These are phyloP conservation scores for Bryoglossum gracile DNA, from an alignment of 495 filamentous ascomycete species.

Conservation along the genomic window DNA sequence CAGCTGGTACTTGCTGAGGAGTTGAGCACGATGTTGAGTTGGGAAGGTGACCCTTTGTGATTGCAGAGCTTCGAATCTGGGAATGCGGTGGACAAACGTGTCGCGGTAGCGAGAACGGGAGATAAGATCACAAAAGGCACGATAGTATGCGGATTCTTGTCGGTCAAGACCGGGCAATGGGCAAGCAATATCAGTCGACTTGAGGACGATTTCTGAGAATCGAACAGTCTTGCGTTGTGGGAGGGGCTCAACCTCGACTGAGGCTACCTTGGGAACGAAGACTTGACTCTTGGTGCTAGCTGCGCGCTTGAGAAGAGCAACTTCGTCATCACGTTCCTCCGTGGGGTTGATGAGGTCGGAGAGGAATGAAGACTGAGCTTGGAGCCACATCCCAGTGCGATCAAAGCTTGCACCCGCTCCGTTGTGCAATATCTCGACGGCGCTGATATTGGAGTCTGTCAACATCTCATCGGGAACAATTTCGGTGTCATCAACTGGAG, in stretches of 20 bases:
- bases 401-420: slow-evolving; percentile 61
- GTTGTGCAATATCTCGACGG: slow-evolving; percentile 57
- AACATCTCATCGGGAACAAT: slow-evolving; percentile 45
- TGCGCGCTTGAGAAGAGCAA: slow-evolving; percentile 23
- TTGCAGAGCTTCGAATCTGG: slow-evolving; percentile 84
- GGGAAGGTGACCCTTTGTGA: slow-evolving; percentile 63
- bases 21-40: slow-evolving; percentile 58
- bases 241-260: not conserved
- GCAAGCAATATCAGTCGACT: slow-evolving; percentile 28
- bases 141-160: slow-evolving; percentile 82
- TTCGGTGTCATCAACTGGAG: slow-evolving; percentile 31
- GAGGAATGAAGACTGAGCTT: slow-evolving; percentile 70
- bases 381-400: slow-evolving; percentile 75
- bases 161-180: slow-evolving; percentile 39
- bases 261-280: not conserved
- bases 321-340: slow-evolving; percentile 37
- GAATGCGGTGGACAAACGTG: slow-evolving; percentile 72
- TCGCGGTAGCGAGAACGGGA: slow-evolving; percentile 55
- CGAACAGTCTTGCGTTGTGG: slow-evolving; percentile 64
- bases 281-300: slow-evolving; percentile 16
- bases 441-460: slow-evolving; percentile 63
- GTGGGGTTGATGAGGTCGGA: slow-evolving; percentile 60
- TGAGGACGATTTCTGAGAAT: slow-evolving; percentile 55
- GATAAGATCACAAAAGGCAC: slow-evolving; percentile 70
- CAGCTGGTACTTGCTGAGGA: slow-evolving; percentile 70